Evolutionary conservation across 176 grass and related monocot species (phyloP).

Genomic region (Thinopyrum elongatum): DNA sequence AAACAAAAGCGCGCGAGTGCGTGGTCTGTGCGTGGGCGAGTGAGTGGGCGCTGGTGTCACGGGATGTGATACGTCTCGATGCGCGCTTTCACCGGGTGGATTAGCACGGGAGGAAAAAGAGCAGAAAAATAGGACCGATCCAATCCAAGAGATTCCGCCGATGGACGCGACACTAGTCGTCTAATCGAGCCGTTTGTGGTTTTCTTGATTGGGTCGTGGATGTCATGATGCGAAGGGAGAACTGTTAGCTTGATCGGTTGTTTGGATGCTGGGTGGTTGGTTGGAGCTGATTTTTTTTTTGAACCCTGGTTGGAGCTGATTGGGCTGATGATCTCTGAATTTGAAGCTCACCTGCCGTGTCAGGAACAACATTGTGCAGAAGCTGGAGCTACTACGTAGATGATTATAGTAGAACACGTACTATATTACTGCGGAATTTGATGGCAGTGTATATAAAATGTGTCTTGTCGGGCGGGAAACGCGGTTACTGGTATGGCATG

Average conservation of each 20-base stretch:
- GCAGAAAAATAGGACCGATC: background rate
- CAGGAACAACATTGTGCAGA: background rate
- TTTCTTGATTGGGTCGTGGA: background rate
- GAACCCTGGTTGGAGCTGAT: background rate
- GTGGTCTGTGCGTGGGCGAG: background rate
- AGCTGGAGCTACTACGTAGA: background rate
- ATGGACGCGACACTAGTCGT: background rate
- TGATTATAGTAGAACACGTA: background rate
- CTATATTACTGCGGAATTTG: too few species aligned
- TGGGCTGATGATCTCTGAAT: background rate
- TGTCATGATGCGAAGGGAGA: background rate
- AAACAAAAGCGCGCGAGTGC: slow-evolving; percentile 9
- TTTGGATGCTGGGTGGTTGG: background rate
- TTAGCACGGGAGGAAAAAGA: background rate
- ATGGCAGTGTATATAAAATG: background rate
- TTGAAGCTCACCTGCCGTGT: background rate
- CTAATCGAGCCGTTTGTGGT: background rate
- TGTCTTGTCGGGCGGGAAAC: background rate
- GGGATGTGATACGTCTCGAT: background rate
- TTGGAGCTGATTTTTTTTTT: background rate
- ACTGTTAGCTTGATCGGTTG: background rate
- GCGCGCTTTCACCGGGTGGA: background rate
- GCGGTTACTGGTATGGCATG: slow-evolving; percentile 2
- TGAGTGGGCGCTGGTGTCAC: background rate
- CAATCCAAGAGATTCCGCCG: background rate